Evolutionary conservation across 176 grass and related monocot species (phyloP).

Genomic region (Aegilops bicornis): DNA sequence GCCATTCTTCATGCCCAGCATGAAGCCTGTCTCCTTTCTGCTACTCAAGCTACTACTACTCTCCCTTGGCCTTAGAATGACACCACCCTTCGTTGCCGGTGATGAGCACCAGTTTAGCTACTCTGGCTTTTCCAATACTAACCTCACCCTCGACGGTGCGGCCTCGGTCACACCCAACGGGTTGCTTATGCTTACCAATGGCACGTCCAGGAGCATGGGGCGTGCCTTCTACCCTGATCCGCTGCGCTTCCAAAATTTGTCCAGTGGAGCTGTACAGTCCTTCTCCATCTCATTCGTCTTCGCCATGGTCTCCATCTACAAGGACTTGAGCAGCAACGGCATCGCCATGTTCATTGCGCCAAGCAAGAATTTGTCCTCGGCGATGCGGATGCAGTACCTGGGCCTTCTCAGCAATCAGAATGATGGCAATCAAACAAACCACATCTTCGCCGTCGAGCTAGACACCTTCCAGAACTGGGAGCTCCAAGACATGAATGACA

Average conservation of each 20-base stretch:
- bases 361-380: neutral
- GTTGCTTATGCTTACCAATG: slow-evolving; percentile 23
- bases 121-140: slow-evolving; percentile 35
- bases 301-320: slow-evolving; percentile 10
- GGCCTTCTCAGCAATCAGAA: slow-evolving; percentile 14
- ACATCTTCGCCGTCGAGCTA: neutral
- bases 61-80: neutral
- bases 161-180: slow-evolving; percentile 1
- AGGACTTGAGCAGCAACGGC: slow-evolving; percentile 21
- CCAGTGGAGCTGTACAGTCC: neutral
- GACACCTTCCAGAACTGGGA: neutral
- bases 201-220: neutral
- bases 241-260: neutral
- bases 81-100: neutral
- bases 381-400: neutral
- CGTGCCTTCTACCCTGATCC: slow-evolving; percentile 18
- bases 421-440: slow-evolving; percentile 23
- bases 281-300: slow-evolving; percentile 26
- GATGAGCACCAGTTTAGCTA: slow-evolving; percentile 27
- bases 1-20: neutral
- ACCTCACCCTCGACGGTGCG: slow-evolving; percentile 25
- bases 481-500: neutral
- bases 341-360: slow-evolving; percentile 26
- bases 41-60: neutral
- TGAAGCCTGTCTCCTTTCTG: neutral